These are phyloP conservation scores for Xylariaceae sp. DNA, from an alignment of 2,329 filamentous ascomycete species.

Conservation along the genomic window DNA sequence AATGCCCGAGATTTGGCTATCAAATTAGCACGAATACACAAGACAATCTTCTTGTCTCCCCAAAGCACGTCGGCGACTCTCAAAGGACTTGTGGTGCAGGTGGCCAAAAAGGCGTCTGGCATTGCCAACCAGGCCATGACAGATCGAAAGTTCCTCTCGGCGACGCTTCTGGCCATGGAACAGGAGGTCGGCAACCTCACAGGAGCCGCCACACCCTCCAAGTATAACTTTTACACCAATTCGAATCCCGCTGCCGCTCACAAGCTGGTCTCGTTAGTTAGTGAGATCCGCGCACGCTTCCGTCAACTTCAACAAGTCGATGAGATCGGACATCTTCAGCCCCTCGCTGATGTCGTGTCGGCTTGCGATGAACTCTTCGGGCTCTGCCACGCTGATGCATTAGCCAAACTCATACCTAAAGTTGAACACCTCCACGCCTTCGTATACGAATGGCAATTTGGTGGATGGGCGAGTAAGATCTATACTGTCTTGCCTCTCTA, in stretches of 20 bases:
- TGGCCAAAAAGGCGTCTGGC: constrained; percentile 37
- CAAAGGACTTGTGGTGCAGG: constrained; percentile 39
- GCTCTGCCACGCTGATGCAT: constrained; percentile 71
- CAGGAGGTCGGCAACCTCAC: constrained; percentile 50
- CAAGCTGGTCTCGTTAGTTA: constrained; percentile 63
- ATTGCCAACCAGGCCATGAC: constrained; percentile 32
- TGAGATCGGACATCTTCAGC: constrained; percentile 68
- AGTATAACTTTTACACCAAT: constrained; percentile 88
- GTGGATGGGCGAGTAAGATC: constrained; percentile 75
- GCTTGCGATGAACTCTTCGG: constrained; percentile 70
- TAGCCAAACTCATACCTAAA: constrained; percentile 79
- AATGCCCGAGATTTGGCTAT: constrained; percentile 52
- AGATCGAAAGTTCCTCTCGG: constrained; percentile 57
- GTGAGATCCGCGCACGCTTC: constrained; percentile 67
- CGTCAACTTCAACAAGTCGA: constrained; percentile 60
- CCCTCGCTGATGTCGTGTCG: constrained; percentile 67
- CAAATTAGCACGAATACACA: constrained; percentile 56
- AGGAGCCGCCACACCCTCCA: constrained; percentile 33
- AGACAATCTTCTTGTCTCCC: constrained; percentile 43
- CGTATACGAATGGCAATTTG: constrained; percentile 89
- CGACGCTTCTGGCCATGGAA: constrained; percentile 59
- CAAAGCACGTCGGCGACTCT: constrained; percentile 39
- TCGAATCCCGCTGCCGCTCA: constrained; percentile 70
- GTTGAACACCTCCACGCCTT: constrained; percentile 81
- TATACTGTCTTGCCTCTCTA: constrained; percentile 67